Evolutionary conservation across 2,329 filamentous ascomycete species (phyloP).

Genomic region (Eutypa lata): DNA sequence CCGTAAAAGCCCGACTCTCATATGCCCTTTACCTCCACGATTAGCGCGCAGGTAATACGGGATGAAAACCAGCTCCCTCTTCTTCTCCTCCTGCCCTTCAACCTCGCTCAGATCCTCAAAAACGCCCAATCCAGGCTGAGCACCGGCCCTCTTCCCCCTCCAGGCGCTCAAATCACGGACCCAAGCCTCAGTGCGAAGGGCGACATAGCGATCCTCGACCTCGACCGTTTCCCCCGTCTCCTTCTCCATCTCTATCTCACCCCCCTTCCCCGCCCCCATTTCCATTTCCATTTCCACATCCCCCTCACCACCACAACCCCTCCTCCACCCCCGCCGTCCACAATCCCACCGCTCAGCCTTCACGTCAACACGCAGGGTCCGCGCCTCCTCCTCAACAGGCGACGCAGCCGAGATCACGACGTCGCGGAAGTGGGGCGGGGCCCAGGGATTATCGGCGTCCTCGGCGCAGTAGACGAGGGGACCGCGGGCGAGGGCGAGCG

Average conservation of each 20-base stretch:
- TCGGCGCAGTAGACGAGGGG: conserved; percentile 61
- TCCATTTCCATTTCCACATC: neutral
- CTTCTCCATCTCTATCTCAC: neutral
- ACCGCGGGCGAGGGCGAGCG: conserved; percentile 51
- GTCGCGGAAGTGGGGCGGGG: conserved; percentile 52
- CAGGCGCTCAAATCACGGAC: conserved; percentile 20
- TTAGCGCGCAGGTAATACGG: conserved; percentile 56
- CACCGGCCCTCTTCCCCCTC: conserved; percentile 13
- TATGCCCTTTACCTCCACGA: conserved; percentile 50
- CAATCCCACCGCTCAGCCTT: conserved; percentile 28
- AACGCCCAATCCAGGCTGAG: conserved; percentile 17
- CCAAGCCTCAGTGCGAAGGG: conserved; percentile 23
- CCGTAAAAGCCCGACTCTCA: conserved; percentile 42
- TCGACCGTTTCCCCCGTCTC: conserved; percentile 15
- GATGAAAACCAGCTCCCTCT: conserved; percentile 42
- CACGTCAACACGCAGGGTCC: conserved; percentile 13
- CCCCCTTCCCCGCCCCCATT: no score
- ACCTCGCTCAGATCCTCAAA: conserved; percentile 16
- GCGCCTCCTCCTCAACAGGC: conserved; percentile 12
- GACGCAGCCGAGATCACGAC: conserved; percentile 25
- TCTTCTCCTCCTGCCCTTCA: conserved; percentile 8
- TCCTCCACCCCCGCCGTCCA: conserved; percentile 19
- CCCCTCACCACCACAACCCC: conserved; percentile 4
- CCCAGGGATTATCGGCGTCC: conserved; percentile 56
- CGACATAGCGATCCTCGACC: conserved; percentile 24